Evolutionary conservation across 306 rosid species (phyloP).

Genomic region (Chamaecrista fasciculata): DNA sequence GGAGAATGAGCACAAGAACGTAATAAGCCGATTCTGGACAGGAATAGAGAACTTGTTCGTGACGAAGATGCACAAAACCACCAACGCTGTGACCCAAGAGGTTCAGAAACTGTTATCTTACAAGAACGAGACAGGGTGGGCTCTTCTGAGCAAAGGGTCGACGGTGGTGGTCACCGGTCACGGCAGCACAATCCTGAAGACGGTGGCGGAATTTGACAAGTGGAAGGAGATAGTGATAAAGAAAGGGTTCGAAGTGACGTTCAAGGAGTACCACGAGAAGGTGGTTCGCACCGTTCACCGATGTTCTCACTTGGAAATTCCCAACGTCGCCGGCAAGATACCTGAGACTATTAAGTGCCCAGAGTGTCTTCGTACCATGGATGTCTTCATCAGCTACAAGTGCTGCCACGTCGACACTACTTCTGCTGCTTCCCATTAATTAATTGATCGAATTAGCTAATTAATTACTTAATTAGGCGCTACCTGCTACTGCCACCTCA

Average conservation of each 20-base stretch:
- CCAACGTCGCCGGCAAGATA: slow-evolving; percentile 33
- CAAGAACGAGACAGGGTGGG: slow-evolving; percentile 61
- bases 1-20: slow-evolving; percentile 33
- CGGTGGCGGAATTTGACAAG: slow-evolving; percentile 43
- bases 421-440: background rate
- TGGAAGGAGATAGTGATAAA: slow-evolving; percentile 35
- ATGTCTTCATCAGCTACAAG: slow-evolving; percentile 54
- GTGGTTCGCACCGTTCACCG: slow-evolving; percentile 14
- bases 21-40: slow-evolving; percentile 46
- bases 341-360: slow-evolving; percentile 52
- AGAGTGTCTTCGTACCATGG: slow-evolving; percentile 56
- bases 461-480: too few species aligned
- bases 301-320: slow-evolving; percentile 42
- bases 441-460: too few species aligned
- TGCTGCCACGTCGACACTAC: slow-evolving; percentile 51
- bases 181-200: slow-evolving; percentile 35
- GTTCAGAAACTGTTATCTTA: slow-evolving; percentile 51
- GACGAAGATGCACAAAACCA: slow-evolving; percentile 28
- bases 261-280: slow-evolving; percentile 26
- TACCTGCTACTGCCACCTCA: too few species aligned
- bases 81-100: slow-evolving; percentile 31
- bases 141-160: slow-evolving; percentile 42
- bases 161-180: slow-evolving; percentile 38
- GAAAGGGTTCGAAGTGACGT: slow-evolving; percentile 36
- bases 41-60: slow-evolving; percentile 41